Conservation (phyloP, 352 stramenopile species). For the Phytophthora colocasiae region DNA sequence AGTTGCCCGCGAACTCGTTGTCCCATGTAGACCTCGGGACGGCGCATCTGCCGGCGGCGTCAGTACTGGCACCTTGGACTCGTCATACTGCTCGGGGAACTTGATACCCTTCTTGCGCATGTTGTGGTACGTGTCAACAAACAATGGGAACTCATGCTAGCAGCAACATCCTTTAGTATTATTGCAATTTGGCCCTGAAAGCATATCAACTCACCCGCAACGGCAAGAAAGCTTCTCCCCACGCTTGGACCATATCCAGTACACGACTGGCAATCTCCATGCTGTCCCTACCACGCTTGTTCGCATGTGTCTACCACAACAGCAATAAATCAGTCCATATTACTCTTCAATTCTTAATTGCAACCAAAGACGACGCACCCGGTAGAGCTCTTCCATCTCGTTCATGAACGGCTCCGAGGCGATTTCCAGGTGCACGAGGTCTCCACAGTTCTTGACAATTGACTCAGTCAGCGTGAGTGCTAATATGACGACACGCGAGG, state of each 20-base stretch:
- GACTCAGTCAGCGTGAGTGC: slow-evolving; percentile 74
- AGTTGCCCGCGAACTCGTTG: neutral
- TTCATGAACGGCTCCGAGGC: slow-evolving; percentile 72
- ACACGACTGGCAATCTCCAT: slow-evolving; percentile 78
- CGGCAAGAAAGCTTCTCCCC: slow-evolving; percentile 85
- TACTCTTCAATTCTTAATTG: neutral
- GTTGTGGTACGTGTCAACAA: slow-evolving; percentile 87
- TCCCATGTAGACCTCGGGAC: slow-evolving; percentile 3
- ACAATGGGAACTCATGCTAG: slow-evolving; percentile 75
- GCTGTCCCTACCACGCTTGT: slow-evolving; percentile 72
- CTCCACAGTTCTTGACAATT: slow-evolving; percentile 81
- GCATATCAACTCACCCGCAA: slow-evolving; percentile 37
- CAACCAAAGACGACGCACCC: slow-evolving; percentile 43
- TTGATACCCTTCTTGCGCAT: slow-evolving; percentile 81
- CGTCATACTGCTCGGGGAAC: slow-evolving; percentile 83
- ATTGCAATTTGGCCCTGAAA: too few species aligned
- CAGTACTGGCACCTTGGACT: slow-evolving; percentile 67
- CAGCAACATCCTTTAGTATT: neutral
- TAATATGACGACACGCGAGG: slow-evolving; percentile 66
- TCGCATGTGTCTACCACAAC: slow-evolving; percentile 51
- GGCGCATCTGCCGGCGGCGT: slow-evolving; percentile 38
- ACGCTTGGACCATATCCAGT: slow-evolving; percentile 80
- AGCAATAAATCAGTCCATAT: neutral
- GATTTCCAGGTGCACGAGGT: slow-evolving; percentile 75
- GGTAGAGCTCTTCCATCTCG: slow-evolving; percentile 79